Conservation (phyloP, 75 land plant species). For the Isoetes taiwanensis region DNA sequence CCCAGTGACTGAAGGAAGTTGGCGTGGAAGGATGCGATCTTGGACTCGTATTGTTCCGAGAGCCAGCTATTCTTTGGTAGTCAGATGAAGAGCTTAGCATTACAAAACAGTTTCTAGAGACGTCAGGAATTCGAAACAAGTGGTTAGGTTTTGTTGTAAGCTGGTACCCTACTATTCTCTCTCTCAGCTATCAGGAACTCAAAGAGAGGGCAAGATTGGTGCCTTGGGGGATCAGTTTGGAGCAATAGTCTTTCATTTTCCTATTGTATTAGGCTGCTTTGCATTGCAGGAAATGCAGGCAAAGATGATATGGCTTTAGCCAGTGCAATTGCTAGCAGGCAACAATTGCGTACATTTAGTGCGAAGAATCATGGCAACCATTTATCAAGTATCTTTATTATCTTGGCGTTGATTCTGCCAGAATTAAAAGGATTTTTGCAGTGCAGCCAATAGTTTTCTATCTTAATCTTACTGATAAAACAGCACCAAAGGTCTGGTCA, state of each 20-base stretch:
- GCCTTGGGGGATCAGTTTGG: constrained; percentile 65
- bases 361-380: constrained; percentile 79
- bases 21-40: constrained; percentile 66
- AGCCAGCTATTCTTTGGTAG: constrained; percentile 26
- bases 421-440: constrained; percentile 61
- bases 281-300: constrained; percentile 55
- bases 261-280: constrained; percentile 57
- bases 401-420: constrained; percentile 52
- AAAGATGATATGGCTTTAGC: constrained; percentile 57
- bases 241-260: constrained; percentile 84
- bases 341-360: constrained; percentile 66
- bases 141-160: constrained; percentile 81
- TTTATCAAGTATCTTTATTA: constrained; percentile 68
- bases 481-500: constrained; percentile 72
- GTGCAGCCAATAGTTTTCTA: constrained; percentile 73
- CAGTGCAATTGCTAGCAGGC: constrained; percentile 48
- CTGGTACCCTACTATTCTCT: constrained; percentile 53
- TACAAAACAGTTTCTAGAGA: constrained; percentile 39
- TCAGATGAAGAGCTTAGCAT: constrained; percentile 35
- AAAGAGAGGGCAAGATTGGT: constrained; percentile 45
- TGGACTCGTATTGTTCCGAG: constrained; percentile 40
- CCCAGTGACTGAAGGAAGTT: constrained; percentile 52
- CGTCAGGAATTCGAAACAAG: constrained; percentile 46
- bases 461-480: constrained; percentile 45
- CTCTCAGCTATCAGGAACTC: constrained; percentile 47